Conservation (phyloP, 305 asterid genomes). For the Caryopteris hybrid region DNA sequence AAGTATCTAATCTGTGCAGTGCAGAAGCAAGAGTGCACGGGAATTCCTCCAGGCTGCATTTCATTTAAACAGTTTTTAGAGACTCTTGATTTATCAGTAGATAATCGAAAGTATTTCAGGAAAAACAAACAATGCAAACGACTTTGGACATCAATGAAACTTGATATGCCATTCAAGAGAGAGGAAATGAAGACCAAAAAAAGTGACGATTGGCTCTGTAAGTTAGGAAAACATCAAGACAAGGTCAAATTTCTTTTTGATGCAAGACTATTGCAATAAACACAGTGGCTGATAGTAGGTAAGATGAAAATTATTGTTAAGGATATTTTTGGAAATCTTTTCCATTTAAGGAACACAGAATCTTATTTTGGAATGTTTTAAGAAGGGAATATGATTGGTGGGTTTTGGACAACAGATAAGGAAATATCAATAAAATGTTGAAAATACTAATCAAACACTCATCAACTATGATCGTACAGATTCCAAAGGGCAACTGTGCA, state of each 20-base stretch:
- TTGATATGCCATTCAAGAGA: background rate
- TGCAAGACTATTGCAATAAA: background rate
- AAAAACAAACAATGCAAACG: background rate
- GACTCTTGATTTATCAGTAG: background rate
- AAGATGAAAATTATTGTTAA: background rate
- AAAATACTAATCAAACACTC: too few species aligned
- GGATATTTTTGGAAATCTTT: background rate
- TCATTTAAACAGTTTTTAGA: background rate
- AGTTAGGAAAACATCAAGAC: background rate
- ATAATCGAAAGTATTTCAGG: background rate
- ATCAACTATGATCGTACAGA: too few species aligned
- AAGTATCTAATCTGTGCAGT: conserved; percentile 49
- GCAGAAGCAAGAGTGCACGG: conserved; percentile 52
- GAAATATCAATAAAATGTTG: background rate
- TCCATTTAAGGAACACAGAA: background rate
- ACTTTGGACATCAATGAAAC: background rate
- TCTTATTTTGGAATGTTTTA: background rate
- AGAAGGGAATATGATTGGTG: background rate
- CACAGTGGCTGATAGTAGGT: background rate
- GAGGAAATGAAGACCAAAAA: background rate
- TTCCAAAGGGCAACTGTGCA: background rate
- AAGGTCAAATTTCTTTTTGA: background rate
- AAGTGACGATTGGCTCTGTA: background rate
- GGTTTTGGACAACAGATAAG: background rate
- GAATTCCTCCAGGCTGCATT: conserved; percentile 71